A percentile compares a stretch with the other conserved stretches of the same genome.
phyloP scores from a whole-genome alignment of 202 grass and related monocot species.

The Brachypodium distachyon region DNA sequence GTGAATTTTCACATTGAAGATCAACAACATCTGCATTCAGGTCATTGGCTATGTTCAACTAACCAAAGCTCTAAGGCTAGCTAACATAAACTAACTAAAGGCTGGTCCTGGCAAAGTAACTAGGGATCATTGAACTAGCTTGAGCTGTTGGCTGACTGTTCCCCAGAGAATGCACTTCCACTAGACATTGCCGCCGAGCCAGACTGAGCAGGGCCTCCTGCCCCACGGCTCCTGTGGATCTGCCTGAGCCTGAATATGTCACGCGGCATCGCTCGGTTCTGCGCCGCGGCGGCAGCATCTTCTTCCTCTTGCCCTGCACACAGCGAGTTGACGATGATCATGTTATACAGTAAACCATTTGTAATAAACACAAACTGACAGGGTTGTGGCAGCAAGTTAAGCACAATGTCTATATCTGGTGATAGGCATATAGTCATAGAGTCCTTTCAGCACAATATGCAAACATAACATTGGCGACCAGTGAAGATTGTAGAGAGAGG shows the following conservation, averaged over 20 bases:
- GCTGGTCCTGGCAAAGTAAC: neutral
- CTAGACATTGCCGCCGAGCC: slow-evolving; percentile 72
- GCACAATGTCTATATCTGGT: too few relatives aligned
- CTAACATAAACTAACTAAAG: slow-evolving; percentile 7
- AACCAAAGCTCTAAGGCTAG: neutral
- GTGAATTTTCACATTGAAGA: neutral
- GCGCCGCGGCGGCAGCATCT: slow-evolving; percentile 29
- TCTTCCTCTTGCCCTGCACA: slow-evolving; percentile 82
- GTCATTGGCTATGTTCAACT: neutral
- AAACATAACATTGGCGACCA: neutral
- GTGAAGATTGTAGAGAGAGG: neutral
- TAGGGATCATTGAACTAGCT: slow-evolving; percentile 26
- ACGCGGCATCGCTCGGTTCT: slow-evolving; percentile 53
- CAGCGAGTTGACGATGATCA: neutral
- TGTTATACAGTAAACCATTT: neutral
- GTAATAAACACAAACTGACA: neutral
- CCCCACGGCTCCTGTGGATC: slow-evolving; percentile 56
- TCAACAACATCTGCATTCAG: neutral
- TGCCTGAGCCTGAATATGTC: slow-evolving; percentile 92
- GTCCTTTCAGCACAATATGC: neutral
- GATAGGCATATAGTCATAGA: too few relatives aligned
- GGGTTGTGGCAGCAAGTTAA: too few relatives aligned
- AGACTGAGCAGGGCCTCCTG: slow-evolving; percentile 45
- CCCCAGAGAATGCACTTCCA: slow-evolving; percentile 74
- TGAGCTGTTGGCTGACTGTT: slow-evolving; percentile 60